A percentile compares a stretch with the other conserved stretches of the same genome.
phyloP scores from a whole-genome alignment of 2,329 filamentous ascomycete species.

The Ascomycota sp. region DNA sequence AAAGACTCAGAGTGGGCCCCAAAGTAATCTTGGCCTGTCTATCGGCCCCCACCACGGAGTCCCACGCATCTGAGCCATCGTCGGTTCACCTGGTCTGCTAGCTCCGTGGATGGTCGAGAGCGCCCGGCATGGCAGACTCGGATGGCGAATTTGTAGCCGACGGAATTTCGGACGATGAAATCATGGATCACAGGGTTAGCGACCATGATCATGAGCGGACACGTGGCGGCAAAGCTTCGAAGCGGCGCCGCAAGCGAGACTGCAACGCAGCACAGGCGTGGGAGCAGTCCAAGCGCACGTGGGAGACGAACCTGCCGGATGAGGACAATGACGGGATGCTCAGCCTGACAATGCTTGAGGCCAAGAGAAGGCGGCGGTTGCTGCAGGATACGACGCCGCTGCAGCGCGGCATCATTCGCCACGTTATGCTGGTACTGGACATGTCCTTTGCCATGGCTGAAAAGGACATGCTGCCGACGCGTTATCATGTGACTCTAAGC shows the following conservation, averaged over 20 bases:
- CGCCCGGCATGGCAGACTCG: slow-evolving; percentile 47
- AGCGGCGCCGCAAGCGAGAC: slow-evolving; percentile 12
- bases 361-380: slow-evolving; percentile 60
- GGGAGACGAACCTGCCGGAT: slow-evolving; percentile 46
- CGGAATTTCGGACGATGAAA: slow-evolving; percentile 44
- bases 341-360: slow-evolving; percentile 59
- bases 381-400: slow-evolving; percentile 87
- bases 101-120: not conserved
- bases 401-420: slow-evolving; percentile 93
- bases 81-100: not conserved
- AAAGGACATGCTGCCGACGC: slow-evolving; percentile 80
- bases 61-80: not conserved
- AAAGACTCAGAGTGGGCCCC: too few relatives aligned
- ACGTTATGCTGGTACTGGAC: slow-evolving; percentile 77
- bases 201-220: slow-evolving; percentile 10
- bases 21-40: too few relatives aligned
- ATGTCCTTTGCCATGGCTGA: slow-evolving; percentile 87
- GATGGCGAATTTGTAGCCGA: slow-evolving; percentile 49
- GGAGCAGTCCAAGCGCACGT: slow-evolving; percentile 46
- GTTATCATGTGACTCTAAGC: slow-evolving; percentile 62
- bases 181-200: slow-evolving; percentile 26
- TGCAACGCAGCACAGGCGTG: slow-evolving; percentile 32
- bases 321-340: slow-evolving; percentile 66
- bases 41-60: not conserved
- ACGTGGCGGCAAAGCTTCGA: slow-evolving; percentile 11